phyloP scores from a whole-genome alignment of 768 basidiomycete genomes.

The Amanita phalloides region DNA sequence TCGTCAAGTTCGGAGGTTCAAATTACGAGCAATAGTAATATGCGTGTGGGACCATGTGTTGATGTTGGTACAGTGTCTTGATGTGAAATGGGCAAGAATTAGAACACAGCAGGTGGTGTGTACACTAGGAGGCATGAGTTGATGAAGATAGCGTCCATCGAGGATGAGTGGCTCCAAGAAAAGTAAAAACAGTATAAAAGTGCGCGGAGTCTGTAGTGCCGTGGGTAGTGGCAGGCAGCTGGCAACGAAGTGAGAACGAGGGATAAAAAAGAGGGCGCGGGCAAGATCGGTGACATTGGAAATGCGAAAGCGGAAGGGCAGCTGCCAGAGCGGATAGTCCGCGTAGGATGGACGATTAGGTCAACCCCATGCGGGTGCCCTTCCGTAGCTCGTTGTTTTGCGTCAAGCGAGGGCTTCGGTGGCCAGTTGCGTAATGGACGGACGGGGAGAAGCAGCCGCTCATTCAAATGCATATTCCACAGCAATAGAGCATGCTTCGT shows the following conservation, averaged over 20 bases:
- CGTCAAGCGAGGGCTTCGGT: neutral
- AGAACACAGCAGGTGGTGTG: neutral
- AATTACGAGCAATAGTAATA: neutral
- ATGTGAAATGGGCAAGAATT: neutral
- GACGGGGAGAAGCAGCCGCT: neutral
- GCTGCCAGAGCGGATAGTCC: neutral
- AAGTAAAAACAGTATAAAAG: neutral
- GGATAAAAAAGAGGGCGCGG: neutral
- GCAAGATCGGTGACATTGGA: neutral
- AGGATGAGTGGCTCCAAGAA: neutral
- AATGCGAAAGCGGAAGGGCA: neutral
- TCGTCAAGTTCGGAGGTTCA: neutral
- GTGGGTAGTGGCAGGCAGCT: neutral
- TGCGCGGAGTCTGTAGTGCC: neutral
- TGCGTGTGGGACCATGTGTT: neutral
- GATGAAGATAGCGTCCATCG: neutral
- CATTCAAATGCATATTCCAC: conserved; percentile 65
- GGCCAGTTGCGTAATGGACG: neutral
- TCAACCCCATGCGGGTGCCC: neutral
- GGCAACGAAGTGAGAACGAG: too few species aligned
- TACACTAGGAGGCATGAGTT: neutral
- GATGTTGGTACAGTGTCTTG: conserved; percentile 3
- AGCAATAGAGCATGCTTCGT: conserved; percentile 63
- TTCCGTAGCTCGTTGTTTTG: neutral
- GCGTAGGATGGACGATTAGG: neutral